Evolutionary conservation across 2,329 filamentous ascomycete genomes (phyloP).

Genomic region (Colletotrichum graminicola): DNA sequence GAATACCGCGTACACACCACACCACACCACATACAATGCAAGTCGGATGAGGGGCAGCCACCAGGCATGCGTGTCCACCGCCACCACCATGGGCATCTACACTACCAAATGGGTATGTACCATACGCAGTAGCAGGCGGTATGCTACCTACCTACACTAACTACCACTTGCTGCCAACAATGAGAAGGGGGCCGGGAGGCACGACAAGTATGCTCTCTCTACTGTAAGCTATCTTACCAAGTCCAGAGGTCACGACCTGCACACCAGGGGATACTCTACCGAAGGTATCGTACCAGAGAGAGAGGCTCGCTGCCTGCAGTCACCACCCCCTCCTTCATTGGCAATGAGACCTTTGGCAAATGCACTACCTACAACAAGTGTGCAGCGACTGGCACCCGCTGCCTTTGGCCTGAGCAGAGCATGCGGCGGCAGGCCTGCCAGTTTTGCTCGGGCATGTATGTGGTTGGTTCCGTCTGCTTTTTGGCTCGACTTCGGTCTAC

Average conservation of each 20-base stretch:
- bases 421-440: conserved; percentile 3
- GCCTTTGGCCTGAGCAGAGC: neutral
- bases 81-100: neutral
- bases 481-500: conserved; percentile 1
- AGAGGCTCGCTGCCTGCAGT: conserved; percentile 19
- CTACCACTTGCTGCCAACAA: conserved; percentile 5
- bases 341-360: neutral
- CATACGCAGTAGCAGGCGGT: neutral
- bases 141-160: neutral
- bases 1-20: neutral
- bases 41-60: neutral
- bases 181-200: neutral
- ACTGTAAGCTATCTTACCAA: conserved; percentile 12
- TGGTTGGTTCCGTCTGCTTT: neutral
- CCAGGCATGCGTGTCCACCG: neutral
- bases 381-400: conserved; percentile 1
- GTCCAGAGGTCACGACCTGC: neutral
- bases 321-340: conserved; percentile 7
- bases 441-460: too few relatives aligned
- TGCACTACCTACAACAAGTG: neutral
- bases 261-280: neutral
- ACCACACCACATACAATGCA: neutral
- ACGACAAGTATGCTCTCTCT: neutral
- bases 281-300: neutral
- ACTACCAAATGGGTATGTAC: neutral